Evolutionary conservation across 2,329 filamentous ascomycete species (phyloP).

Genomic region (Scolecobasidium constrictum): DNA sequence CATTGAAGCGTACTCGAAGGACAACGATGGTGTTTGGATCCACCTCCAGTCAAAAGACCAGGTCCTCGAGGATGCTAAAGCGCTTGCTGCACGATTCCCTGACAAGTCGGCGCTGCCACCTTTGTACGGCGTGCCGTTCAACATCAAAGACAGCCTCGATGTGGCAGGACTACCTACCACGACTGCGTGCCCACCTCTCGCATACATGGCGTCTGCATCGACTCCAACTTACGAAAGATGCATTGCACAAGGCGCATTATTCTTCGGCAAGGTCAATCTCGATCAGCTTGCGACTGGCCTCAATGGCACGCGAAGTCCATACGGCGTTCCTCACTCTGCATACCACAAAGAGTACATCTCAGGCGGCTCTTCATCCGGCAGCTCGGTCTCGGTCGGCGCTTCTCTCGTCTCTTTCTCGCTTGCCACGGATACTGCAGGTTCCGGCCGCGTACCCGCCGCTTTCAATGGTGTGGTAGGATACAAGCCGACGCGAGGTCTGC

Average conservation of each 20-base stretch:
- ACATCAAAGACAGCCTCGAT: constrained; percentile 47
- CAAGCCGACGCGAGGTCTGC: constrained; percentile 40
- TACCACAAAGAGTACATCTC: constrained; percentile 40
- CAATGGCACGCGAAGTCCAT: constrained; percentile 47
- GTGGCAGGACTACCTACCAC: constrained; percentile 40
- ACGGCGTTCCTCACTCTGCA: constrained; percentile 44
- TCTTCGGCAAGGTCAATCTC: constrained; percentile 50
- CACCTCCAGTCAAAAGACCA: constrained; percentile 29
- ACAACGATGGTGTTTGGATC: constrained; percentile 43
- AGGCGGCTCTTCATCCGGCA: constrained; percentile 47
- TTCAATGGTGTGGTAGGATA: constrained; percentile 44
- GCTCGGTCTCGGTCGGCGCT: constrained; percentile 42
- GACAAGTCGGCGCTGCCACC: constrained; percentile 31
- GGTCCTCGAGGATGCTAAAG: constrained; percentile 29
- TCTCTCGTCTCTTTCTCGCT: constrained; percentile 45
- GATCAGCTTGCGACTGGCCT: constrained; percentile 54
- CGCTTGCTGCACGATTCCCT: constrained; percentile 29
- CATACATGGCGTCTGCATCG: constrained; percentile 37
- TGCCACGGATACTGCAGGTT: constrained; percentile 46
- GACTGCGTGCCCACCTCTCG: constrained; percentile 38
- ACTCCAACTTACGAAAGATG: constrained; percentile 41
- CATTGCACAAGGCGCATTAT: constrained; percentile 41
- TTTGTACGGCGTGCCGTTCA: constrained; percentile 46
- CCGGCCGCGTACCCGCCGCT: constrained; percentile 41
- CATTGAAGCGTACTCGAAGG: constrained; percentile 36